Percentiles rank a stretch among this genome's conserved stretches.
Conservation (phyloP, 2,329 filamentous ascomycete species). For the Colletotrichum falcatum region DNA sequence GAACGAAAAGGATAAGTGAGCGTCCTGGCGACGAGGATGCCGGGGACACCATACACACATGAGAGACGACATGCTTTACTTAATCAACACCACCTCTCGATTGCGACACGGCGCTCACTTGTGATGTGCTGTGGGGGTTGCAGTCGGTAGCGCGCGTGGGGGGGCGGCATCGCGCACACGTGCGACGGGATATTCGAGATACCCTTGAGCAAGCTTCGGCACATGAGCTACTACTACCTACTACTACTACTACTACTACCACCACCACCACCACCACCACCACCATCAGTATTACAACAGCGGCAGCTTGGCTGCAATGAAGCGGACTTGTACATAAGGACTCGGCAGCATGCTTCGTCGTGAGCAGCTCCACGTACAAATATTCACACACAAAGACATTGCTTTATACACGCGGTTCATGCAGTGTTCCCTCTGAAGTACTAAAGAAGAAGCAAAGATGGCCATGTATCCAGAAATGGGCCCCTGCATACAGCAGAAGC, state of each 20-base stretch:
- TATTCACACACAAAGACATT: constrained; percentile 2
- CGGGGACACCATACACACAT: neutral
- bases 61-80: neutral
- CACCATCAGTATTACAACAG: neutral
- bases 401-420: neutral
- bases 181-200: constrained; percentile 34
- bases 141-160: neutral
- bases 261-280: too few relatives aligned
- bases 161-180: constrained; percentile 11
- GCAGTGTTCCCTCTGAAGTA: neutral
- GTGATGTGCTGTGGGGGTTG: neutral
- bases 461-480: neutral
- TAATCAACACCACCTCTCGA: neutral
- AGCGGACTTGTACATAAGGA: constrained; percentile 34
- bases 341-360: constrained; percentile 20
- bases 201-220: constrained; percentile 35
- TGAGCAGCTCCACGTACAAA: constrained; percentile 35
- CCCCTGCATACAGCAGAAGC: neutral
- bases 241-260: neutral
- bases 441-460: neutral
- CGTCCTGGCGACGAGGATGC: neutral
- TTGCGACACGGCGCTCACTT: constrained; percentile 5
- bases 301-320: neutral
- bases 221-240: constrained; percentile 7
- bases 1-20: constrained; percentile 68